These are phyloP conservation scores for Trematosphaeria pertusa DNA, from an alignment of 2,329 filamentous ascomycete genomes.

Conservation along the genomic window DNA sequence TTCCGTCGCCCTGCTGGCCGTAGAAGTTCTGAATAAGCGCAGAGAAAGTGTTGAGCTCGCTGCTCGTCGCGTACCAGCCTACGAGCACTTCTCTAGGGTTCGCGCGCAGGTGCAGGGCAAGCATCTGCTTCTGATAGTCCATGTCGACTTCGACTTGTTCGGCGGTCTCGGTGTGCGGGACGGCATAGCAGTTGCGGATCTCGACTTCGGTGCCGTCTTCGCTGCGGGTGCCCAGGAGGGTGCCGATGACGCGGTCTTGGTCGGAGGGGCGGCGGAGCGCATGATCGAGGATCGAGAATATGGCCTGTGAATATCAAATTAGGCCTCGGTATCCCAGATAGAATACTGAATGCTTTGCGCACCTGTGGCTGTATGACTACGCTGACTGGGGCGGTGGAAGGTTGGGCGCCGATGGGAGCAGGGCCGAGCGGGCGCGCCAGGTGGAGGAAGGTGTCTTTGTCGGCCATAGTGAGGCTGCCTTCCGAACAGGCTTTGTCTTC, in stretches of 20 bases:
- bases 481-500: too few relatives aligned
- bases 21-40: constrained; percentile 99
- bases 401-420: constrained; percentile 77
- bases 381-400: constrained; percentile 87
- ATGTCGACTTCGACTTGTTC: constrained; percentile 99
- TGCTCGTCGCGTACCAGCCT: constrained; percentile 97
- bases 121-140: constrained; percentile 99
- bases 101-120: constrained; percentile 90
- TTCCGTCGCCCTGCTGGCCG: constrained; percentile 93
- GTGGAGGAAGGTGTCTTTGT: constrained; percentile 88
- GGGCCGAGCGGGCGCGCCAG: constrained; percentile 91
- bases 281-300: constrained; percentile 81
- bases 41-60: constrained; percentile 97
- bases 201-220: constrained; percentile 98
- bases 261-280: constrained; percentile 89
- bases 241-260: constrained; percentile 95
- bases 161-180: constrained; percentile 96
- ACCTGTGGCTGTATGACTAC: constrained; percentile 96
- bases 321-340: too few relatives aligned
- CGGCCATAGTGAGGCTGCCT: too few relatives aligned
- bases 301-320: too few relatives aligned
- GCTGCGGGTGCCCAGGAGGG: constrained; percentile 87
- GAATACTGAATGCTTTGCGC: too few relatives aligned
- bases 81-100: constrained; percentile 93
- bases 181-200: constrained; percentile 95